These are phyloP conservation scores for Astrothelium subdiscretum DNA, from an alignment of 495 filamentous ascomycete genomes.

Conservation along the genomic window DNA sequence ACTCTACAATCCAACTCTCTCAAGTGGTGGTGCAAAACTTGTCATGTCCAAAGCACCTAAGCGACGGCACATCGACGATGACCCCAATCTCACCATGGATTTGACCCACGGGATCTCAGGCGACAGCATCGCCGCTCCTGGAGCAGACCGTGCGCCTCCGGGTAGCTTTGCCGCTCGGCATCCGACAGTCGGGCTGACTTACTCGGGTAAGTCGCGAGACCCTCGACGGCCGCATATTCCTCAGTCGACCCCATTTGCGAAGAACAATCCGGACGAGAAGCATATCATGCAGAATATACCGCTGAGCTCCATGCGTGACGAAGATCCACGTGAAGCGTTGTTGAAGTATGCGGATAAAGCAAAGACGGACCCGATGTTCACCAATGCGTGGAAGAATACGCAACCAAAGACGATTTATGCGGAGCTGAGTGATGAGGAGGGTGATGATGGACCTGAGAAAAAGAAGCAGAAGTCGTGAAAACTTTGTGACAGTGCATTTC, in stretches of 20 bases:
- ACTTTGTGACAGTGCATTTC: background rate
- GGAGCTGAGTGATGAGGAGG: constrained; percentile 85
- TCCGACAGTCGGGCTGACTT: constrained; percentile 60
- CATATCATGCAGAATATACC: constrained; percentile 82
- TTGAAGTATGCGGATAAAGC: constrained; percentile 92
- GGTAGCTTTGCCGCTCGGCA: constrained; percentile 53
- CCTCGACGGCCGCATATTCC: constrained; percentile 73
- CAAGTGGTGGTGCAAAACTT: constrained; percentile 60
- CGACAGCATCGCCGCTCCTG: constrained; percentile 66
- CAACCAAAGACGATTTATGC: constrained; percentile 90
- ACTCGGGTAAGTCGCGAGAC: constrained; percentile 68
- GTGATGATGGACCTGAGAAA: constrained; percentile 52
- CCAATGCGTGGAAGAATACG: constrained; percentile 80
- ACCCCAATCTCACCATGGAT: constrained; percentile 74
- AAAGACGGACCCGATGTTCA: constrained; percentile 88
- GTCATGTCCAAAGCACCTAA: constrained; percentile 92
- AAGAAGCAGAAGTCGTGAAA: constrained; percentile 36
- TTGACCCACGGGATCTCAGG: constrained; percentile 63
- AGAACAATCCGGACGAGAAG: constrained; percentile 78
- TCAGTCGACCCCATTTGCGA: constrained; percentile 78
- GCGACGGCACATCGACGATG: constrained; percentile 87
- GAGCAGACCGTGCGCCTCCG: constrained; percentile 36
- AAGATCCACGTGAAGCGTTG: constrained; percentile 88
- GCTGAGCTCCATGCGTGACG: constrained; percentile 87
- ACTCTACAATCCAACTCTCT: constrained; percentile 78